Evolutionary conservation across 2,329 filamentous ascomycete genomes (phyloP), one percentile per base, ranked within the genome.

Genomic region (Dactylella cylindrospora): DNA sequence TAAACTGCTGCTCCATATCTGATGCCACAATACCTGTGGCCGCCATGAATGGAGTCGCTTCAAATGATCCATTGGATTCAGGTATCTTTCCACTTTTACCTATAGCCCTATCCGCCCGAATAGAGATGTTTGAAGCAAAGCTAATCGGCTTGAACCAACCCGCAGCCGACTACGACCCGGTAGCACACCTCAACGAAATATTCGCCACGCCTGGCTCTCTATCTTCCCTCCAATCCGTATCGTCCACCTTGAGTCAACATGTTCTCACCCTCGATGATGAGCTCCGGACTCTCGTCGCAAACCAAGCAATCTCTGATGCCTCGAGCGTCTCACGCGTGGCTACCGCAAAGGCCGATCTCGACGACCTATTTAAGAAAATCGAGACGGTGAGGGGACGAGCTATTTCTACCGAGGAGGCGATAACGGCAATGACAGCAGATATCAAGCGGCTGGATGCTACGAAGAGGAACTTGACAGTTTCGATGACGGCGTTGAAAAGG

Each of bases 391-490:
- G 90, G 51, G 85, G 85, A 69, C 84, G 91, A 46, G 93, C 93
- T 29, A 82, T 94, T 68, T 84, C 90, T 77, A 97, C 93, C 15
- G 93, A 98, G 74, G 85, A 90, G 72, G 86, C 90, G 67, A 98
- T 98, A 71, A 96, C 91, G 39, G 90, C 90, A 67, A 98, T 98
- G 93, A 98, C 93, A 64, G 90, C 93, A 57, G 93, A 98, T 71
- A 98, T 98, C 73, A 98, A 98, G 77, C 84, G 91, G 67, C 80
- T 98, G 66, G 93, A 98, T 74, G 88, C 87, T 73, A 96, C 93
- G 29, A 98, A 98, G 78, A 86, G 86, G 73, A 98, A 98, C 74
- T 79, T 98, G 64, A 96, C 93, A 7, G 79, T 95, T 49, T 96
- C 90, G 67, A 98, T 98, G 93, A 98, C 93, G 35, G 91, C 91